Conservation (phyloP, 148 eudicot genomes). For the Polygonum maritimum region DNA sequence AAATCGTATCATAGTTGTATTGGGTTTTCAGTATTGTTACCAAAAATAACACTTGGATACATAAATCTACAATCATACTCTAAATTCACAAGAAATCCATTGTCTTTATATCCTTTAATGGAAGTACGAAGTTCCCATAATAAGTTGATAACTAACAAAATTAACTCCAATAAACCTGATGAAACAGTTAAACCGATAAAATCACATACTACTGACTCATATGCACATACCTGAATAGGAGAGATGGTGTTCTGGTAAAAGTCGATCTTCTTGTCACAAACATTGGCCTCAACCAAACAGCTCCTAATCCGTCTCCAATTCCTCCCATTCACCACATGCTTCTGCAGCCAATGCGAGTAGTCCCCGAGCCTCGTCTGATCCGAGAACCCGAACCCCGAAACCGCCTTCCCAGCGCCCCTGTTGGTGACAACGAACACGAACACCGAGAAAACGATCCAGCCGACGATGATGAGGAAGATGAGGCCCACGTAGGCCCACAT, state of each 20-base stretch:
- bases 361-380: constrained; percentile 31
- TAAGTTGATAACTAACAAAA: not conserved
- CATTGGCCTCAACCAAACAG: constrained; percentile 39
- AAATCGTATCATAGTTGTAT: too few relatives aligned
- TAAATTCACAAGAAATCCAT: not conserved
- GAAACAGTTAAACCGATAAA: not conserved
- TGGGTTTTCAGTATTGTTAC: too few relatives aligned
- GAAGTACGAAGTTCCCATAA: too few relatives aligned
- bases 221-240: constrained; percentile 29
- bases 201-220: not conserved
- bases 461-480: constrained; percentile 24
- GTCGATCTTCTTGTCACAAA: constrained; percentile 22
- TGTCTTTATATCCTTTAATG: too few relatives aligned
- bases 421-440: constrained; percentile 34
- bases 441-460: constrained; percentile 24
- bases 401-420: constrained; percentile 36
- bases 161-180: not conserved
- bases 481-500: constrained; percentile 32
- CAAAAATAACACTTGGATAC: not conserved
- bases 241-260: constrained; percentile 23
- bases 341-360: constrained; percentile 40
- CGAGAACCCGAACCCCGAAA: constrained; percentile 29
- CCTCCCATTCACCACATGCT: constrained; percentile 26
- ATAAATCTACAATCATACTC: not conserved
- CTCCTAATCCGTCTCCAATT: constrained; percentile 35